Conservation (phyloP, 352 stramenopile genomes). For the Vaucheria bursata region DNA sequence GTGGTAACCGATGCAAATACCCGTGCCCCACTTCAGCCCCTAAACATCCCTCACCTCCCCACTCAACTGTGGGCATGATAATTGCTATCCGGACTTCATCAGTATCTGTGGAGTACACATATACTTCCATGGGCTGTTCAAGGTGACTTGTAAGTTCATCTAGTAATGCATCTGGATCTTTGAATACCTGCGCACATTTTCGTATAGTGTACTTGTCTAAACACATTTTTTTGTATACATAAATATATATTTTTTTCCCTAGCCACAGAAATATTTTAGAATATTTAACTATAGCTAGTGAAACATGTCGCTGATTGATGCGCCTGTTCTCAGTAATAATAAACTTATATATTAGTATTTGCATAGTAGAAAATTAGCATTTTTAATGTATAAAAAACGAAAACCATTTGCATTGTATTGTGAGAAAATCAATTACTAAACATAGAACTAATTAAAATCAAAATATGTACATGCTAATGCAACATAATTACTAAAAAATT, state of each 20-base stretch:
- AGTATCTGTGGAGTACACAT: conserved; percentile 87
- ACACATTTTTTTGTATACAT: background rate
- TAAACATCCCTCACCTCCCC: conserved; percentile 76
- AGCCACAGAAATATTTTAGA: conserved; percentile 15
- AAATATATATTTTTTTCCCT: background rate
- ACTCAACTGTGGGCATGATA: conserved; percentile 54
- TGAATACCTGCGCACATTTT: conserved; percentile 27
- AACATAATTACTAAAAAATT: no score
- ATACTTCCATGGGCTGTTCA: conserved; percentile 86
- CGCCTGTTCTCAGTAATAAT: no score
- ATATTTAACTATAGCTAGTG: no score
- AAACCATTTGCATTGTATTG: no score
- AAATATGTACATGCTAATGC: no score
- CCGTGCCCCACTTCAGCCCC: conserved; percentile 87
- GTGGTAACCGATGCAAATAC: conserved; percentile 90
- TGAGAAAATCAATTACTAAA: no score
- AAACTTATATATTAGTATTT: no score
- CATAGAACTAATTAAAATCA: no score
- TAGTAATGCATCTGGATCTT: conserved; percentile 69
- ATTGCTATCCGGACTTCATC: conserved; percentile 57
- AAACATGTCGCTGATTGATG: no score
- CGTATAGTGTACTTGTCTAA: background rate
- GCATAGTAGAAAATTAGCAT: no score
- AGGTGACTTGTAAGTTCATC: conserved; percentile 75
- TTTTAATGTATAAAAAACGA: no score